A percentile compares a stretch with the other conserved stretches of the same genome.
phyloP scores from a whole-genome alignment of 768 basidiomycete species.

The Dacryopinax primogenitus region DNA sequence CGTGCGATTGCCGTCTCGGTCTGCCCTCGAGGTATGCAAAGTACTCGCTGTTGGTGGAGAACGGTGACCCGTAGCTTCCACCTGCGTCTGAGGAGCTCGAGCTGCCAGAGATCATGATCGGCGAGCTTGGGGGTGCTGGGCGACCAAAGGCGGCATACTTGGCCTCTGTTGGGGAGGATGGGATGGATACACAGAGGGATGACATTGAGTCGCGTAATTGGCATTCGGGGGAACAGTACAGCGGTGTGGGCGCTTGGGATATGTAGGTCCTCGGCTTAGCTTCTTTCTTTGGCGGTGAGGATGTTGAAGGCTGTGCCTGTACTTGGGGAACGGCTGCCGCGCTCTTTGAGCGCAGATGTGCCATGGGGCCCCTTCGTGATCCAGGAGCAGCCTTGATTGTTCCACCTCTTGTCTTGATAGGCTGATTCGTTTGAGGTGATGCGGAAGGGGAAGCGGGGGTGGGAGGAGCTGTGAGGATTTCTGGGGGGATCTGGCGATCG shows the following conservation, averaged over 20 bases:
- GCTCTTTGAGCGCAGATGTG: background rate
- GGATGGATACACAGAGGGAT: constrained; percentile 7
- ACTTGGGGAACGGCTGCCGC: background rate
- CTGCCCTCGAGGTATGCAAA: constrained; percentile 3
- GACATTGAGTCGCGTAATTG: constrained; percentile 41
- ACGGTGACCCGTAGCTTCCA: background rate
- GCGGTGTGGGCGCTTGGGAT: constrained; percentile 64
- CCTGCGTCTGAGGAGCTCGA: constrained; percentile 1
- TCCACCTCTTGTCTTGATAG: constrained; percentile 19
- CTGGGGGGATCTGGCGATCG: constrained; percentile 66
- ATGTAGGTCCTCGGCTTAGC: constrained; percentile 53
- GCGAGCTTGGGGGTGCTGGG: background rate
- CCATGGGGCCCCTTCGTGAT: background rate
- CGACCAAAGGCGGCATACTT: background rate
- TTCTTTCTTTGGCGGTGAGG: constrained; percentile 24
- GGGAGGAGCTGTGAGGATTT: constrained; percentile 45
- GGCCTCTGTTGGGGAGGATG: background rate
- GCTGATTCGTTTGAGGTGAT: constrained; percentile 18
- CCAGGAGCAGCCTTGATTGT: constrained; percentile 25
- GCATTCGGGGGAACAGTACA: constrained; percentile 77
- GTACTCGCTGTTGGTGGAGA: background rate
- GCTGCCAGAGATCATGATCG: constrained; percentile 7
- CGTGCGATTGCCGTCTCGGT: background rate
- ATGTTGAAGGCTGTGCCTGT: constrained; percentile 18
- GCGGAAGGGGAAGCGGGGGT: constrained; percentile 20